phyloP scores from a whole-genome alignment of 352 stramenopile species.

The Globisporangium okanoganense region DNA sequence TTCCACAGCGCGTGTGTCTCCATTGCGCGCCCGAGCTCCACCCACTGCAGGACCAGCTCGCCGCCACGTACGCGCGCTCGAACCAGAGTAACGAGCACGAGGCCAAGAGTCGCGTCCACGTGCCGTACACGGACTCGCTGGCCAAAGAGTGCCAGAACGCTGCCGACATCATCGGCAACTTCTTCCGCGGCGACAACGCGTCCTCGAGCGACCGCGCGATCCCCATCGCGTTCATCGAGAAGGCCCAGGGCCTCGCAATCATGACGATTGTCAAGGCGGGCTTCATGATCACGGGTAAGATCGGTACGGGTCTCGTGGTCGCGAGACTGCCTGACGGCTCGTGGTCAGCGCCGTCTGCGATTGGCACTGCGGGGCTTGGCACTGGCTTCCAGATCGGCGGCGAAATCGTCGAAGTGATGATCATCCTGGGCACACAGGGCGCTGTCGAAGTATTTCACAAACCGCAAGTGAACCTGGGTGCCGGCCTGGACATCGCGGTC shows the following conservation, averaged over 20 bases:
- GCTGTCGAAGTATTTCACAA: slow-evolving; percentile 84
- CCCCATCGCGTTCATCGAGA: slow-evolving; percentile 42
- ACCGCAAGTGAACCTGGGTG: slow-evolving; percentile 81
- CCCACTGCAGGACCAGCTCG: too few species aligned
- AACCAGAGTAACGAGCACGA: too few species aligned
- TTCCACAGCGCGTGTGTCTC: too few species aligned
- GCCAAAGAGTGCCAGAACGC: slow-evolving; percentile 25
- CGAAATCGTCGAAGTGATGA: too few species aligned
- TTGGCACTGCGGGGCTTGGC: slow-evolving; percentile 68
- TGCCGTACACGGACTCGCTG: too few species aligned
- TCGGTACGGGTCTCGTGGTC: slow-evolving; percentile 77
- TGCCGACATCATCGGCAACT: slow-evolving; percentile 64
- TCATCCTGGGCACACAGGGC: slow-evolving; percentile 23
- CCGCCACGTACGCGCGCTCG: too few species aligned
- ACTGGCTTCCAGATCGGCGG: slow-evolving; percentile 82
- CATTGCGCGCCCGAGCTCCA: too few species aligned
- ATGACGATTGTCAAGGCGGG: slow-evolving; percentile 50
- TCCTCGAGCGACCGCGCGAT: slow-evolving; percentile 36
- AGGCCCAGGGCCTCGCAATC: slow-evolving; percentile 48
- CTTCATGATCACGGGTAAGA: slow-evolving; percentile 52
- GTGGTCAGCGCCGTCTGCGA: too few species aligned
- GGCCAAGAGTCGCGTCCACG: too few species aligned
- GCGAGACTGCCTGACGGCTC: slow-evolving; percentile 53
- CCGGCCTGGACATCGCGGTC: slow-evolving; percentile 81
- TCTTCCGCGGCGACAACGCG: slow-evolving; percentile 53